Base-by-base conservation (phyloP, 306 rosid genomes). In the Myrica gale region DNA sequence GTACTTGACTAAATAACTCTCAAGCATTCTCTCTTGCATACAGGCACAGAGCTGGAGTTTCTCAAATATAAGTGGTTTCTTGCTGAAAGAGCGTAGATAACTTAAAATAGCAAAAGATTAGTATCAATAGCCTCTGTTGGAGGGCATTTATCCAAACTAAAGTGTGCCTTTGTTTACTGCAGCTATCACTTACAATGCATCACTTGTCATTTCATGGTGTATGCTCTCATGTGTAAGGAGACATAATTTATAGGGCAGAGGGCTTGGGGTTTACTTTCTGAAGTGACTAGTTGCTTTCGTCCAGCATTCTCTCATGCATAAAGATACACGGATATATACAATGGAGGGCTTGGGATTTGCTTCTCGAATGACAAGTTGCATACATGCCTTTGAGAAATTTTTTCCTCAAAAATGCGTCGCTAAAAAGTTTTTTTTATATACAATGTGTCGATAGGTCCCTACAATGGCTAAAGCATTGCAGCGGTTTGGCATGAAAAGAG, bases 381-480 rank as follows among this genome's bases (percentile, higher is more conserved):
- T 69, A 26, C 43, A 65, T 83, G 53, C 62, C 51, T 76, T 60
- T 7, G 62, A 55, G 39, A 56, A 15, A 26, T 54, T 66, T 62
- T 55, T 69, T 69, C 81, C 65, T 52, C 74, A 10, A 61, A 32
- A 50, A n/a, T 41, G 41, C 57, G 55, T 52, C 15, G 46, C 62
- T 78, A 17, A 61, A 69, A 57, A 73, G 78, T 77, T 55, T 77
- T 78, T 70, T 75, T 60, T 62, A 32, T 32, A 2, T 32, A 3
- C 37, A 32, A 32, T 32, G 37, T 32, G 37, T 74, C 81, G 42
- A 45, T 83, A 95, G 99, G 96, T 95, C 84, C 60, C 63, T 20
- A 95, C 90, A 89, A 95, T 95, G 96, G 99, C 99, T 42, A 85
- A 82, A 78, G 90, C 90, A 48, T 85, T 95, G 83, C 88, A 87